phyloP scores from a whole-genome alignment of 2,329 filamentous ascomycete genomes.

The Xylaria digitata region DNA sequence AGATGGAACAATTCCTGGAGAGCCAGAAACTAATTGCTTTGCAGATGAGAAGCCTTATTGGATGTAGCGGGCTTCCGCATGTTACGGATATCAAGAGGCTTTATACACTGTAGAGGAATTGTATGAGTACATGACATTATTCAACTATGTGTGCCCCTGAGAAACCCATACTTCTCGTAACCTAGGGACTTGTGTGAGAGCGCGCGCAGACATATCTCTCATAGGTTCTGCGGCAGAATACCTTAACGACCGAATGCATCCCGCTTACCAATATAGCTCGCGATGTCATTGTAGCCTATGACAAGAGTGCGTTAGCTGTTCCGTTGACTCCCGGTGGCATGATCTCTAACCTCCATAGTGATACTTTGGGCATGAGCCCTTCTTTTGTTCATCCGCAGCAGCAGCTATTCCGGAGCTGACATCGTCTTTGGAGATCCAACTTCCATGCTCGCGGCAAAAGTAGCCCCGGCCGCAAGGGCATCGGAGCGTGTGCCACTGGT shows the following conservation, averaged over 20 bases:
- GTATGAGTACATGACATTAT: too few relatives aligned
- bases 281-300: not conserved
- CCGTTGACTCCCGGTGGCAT: not conserved
- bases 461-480: conserved; percentile 8
- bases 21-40: not conserved
- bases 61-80: not conserved
- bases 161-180: too few relatives aligned
- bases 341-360: conserved; percentile 10
- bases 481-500: not conserved
- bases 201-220: not conserved
- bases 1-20: not conserved
- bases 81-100: too few relatives aligned
- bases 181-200: too few relatives aligned
- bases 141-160: too few relatives aligned
- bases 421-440: conserved; percentile 7
- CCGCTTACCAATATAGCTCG: not conserved
- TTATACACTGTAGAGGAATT: too few relatives aligned
- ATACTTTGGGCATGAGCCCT: conserved; percentile 2
- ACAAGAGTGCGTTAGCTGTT: not conserved
- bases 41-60: not conserved
- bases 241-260: not conserved
- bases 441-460: conserved; percentile 11
- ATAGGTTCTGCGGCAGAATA: not conserved
- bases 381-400: conserved; percentile 2
- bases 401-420: not conserved